These are phyloP conservation scores for Cercospora sp. DNA, from an alignment of 2,329 filamentous ascomycete species.

Conservation along the genomic window DNA sequence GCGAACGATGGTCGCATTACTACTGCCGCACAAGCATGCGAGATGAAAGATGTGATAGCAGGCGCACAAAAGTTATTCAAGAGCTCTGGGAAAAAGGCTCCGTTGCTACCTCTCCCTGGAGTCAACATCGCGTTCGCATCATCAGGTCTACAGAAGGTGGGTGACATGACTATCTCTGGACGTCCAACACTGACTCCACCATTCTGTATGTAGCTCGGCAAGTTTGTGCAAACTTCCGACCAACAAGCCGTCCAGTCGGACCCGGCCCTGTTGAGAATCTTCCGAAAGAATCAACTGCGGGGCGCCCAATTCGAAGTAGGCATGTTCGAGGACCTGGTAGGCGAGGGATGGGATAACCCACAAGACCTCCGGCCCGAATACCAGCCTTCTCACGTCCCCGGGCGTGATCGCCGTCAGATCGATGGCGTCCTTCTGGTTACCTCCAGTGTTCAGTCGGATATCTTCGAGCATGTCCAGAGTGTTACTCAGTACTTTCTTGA, in stretches of 20 bases:
- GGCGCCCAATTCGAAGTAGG: slow-evolving; percentile 11
- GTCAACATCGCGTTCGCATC: background rate
- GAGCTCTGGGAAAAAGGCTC: background rate
- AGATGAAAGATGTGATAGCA: slow-evolving; percentile 9
- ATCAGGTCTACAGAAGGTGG: background rate
- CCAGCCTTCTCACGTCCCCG: slow-evolving; percentile 7
- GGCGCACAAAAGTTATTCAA: slow-evolving; percentile 12
- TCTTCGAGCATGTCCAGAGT: background rate
- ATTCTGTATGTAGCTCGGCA: slow-evolving; percentile 9
- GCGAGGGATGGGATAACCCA: slow-evolving; percentile 13
- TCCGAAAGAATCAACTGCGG: slow-evolving; percentile 8
- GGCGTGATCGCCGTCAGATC: background rate
- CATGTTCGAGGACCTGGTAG: slow-evolving; percentile 10
- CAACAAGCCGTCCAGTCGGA: slow-evolving; percentile 12
- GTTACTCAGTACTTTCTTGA: slow-evolving; percentile 13
- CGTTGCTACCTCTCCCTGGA: background rate
- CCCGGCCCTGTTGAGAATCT: slow-evolving; percentile 7
- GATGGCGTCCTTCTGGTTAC: background rate
- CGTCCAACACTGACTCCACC: slow-evolving; percentile 9
- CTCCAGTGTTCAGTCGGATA: background rate
- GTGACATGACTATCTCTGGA: background rate
- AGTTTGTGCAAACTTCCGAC: slow-evolving; percentile 14
- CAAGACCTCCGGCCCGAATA: slow-evolving; percentile 11
- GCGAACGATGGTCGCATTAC: slow-evolving; percentile 7
- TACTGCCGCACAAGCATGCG: slow-evolving; percentile 12